Evolutionary conservation across 1,284 basidiomycete genomes (phyloP).

Genomic region (Ceratobasidium sp.): DNA sequence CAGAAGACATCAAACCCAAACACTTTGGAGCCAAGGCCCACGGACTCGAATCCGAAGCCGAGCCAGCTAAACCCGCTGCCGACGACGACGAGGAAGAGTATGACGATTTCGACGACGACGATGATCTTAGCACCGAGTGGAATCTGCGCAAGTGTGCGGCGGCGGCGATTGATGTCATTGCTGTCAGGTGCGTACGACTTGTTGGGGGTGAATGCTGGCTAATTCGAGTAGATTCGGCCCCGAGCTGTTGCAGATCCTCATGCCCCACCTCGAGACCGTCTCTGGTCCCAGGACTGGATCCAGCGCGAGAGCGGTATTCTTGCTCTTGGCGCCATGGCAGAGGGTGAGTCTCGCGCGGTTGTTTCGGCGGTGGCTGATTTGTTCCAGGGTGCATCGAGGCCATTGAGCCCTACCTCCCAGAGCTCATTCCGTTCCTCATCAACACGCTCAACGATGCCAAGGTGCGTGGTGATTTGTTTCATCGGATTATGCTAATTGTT

Average conservation of each 20-base stretch:
- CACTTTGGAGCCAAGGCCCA: constrained; percentile 85
- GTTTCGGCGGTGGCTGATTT: constrained; percentile 26
- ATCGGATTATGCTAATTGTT: constrained; percentile 14
- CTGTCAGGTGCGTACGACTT: constrained; percentile 62
- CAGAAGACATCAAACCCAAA: constrained; percentile 94
- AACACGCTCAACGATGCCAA: constrained; percentile 90
- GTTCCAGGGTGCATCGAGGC: constrained; percentile 89
- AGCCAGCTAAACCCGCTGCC: constrained; percentile 47
- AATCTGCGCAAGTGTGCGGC: constrained; percentile 98
- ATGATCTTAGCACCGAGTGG: constrained; percentile 98
- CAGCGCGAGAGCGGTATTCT: constrained; percentile 96
- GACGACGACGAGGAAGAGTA: constrained; percentile 87
- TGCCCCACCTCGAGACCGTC: constrained; percentile 92
- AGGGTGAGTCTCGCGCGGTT: constrained; percentile 64
- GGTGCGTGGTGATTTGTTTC: constrained; percentile 54
- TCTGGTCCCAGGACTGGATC: constrained; percentile 94
- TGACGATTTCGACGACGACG: constrained; percentile 91
- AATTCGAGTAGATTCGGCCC: constrained; percentile 69
- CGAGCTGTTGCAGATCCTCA: constrained; percentile 86
- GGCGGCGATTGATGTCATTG: constrained; percentile 95
- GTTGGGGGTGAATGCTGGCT: neutral
- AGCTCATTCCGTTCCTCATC: constrained; percentile 91
- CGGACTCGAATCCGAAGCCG: constrained; percentile 75
- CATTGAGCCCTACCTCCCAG: constrained; percentile 92
- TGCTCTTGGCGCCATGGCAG: constrained; percentile 96